These are phyloP conservation scores for Diplogelasinospora grovesii DNA, from an alignment of 495 filamentous ascomycete genomes.

Conservation along the genomic window DNA sequence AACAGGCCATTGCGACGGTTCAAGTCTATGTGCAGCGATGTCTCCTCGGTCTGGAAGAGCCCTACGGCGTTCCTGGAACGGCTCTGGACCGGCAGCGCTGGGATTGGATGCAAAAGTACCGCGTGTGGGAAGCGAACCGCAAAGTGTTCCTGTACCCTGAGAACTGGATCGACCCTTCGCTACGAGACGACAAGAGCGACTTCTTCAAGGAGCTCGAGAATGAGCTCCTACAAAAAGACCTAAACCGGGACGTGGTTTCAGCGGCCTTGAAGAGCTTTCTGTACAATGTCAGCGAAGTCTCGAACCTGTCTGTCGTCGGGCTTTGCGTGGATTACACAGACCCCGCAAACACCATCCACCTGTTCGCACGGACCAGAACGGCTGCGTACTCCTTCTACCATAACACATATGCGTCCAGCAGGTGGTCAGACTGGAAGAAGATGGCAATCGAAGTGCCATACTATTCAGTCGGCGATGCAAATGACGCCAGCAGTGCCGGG, in stretches of 20 bases:
- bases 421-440: too few relatives aligned
- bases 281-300: background rate
- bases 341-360: too few relatives aligned
- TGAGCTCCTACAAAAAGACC: slow-evolving; percentile 18
- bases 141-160: slow-evolving; percentile 37
- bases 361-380: too few relatives aligned
- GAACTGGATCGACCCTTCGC: slow-evolving; percentile 30
- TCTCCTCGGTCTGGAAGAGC: slow-evolving; percentile 31
- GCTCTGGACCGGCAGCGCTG: background rate
- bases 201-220: slow-evolving; percentile 25
- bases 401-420: too few relatives aligned
- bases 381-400: too few relatives aligned
- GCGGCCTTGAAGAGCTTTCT: background rate
- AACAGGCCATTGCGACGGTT: slow-evolving; percentile 32
- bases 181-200: slow-evolving; percentile 34
- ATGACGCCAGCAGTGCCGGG: too few relatives aligned
- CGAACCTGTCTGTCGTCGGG: background rate
- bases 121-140: slow-evolving; percentile 31
- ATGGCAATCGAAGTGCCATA: too few relatives aligned
- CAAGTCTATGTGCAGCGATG: slow-evolving; percentile 35
- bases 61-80: slow-evolving; percentile 9
- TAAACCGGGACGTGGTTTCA: background rate
- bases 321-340: background rate
- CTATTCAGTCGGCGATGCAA: too few relatives aligned
- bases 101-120: slow-evolving; percentile 10